These are phyloP conservation scores for Canariomyces notabilis DNA, from an alignment of 2,329 filamentous ascomycete genomes.

Conservation along the genomic window DNA sequence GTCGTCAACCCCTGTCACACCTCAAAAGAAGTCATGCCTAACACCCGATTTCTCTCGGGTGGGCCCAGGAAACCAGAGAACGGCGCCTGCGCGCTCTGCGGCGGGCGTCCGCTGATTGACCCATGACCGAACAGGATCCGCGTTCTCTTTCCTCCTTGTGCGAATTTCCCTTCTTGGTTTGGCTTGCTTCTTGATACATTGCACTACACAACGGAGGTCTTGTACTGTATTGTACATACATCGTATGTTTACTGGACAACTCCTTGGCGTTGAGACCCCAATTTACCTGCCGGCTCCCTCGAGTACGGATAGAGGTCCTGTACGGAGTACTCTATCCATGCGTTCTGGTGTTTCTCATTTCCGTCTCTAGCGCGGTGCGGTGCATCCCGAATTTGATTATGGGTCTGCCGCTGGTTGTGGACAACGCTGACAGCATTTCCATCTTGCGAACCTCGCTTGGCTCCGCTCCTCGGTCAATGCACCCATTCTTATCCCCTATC, in stretches of 20 bases:
- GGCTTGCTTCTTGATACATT: not conserved
- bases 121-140: not conserved
- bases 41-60: slow-evolving; percentile 3
- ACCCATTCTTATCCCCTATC: slow-evolving; percentile 5
- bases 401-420: too few relatives aligned
- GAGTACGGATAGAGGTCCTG: too few relatives aligned
- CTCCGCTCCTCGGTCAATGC: slow-evolving; percentile 11
- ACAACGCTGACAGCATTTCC: slow-evolving; percentile 1
- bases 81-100: not conserved
- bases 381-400: not conserved
- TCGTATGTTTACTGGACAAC: not conserved
- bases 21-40: slow-evolving; percentile 10
- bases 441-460: slow-evolving; percentile 10
- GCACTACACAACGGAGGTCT: too few relatives aligned
- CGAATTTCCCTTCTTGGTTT: not conserved
- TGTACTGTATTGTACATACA: too few relatives aligned
- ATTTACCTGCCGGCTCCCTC: too few relatives aligned
- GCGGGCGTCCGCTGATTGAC: slow-evolving; percentile 1
- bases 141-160: not conserved
- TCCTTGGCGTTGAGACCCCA: not conserved
- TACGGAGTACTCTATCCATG: too few relatives aligned
- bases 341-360: not conserved
- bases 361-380: too few relatives aligned
- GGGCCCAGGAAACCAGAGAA: slow-evolving; percentile 1
- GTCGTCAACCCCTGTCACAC: slow-evolving; percentile 11